Percentiles rank a stretch among this genome's conserved stretches.
Conservation (phyloP, 2,329 filamentous ascomycete genomes). For the Leptographium radiaticola region DNA sequence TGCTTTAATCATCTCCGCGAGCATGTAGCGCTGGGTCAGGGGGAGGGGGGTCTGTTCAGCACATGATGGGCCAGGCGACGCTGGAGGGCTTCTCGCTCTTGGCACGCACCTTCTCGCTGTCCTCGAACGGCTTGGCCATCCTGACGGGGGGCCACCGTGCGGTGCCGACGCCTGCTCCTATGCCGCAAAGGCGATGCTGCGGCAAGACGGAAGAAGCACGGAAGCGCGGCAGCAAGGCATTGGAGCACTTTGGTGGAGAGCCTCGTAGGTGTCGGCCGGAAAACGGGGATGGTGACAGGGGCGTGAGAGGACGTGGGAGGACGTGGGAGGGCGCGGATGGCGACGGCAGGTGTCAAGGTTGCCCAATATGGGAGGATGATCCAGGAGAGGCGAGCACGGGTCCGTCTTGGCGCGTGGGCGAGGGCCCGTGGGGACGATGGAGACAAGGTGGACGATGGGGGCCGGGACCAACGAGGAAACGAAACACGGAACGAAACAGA, state of each 20-base stretch:
- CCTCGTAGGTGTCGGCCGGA: not conserved
- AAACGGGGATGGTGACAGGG: too few relatives aligned
- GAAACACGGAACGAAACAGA: not conserved
- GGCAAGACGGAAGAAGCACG: slow-evolving; percentile 15
- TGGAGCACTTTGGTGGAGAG: slow-evolving; percentile 14
- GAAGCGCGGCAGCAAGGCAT: slow-evolving; percentile 19
- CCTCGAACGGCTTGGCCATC: slow-evolving; percentile 34
- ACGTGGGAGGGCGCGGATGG: not conserved
- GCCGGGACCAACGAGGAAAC: slow-evolving; percentile 1
- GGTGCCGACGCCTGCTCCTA: slow-evolving; percentile 5
- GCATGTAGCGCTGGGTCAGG: slow-evolving; percentile 36
- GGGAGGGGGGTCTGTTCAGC: not conserved
- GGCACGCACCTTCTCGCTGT: slow-evolving; percentile 36
- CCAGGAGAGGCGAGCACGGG: not conserved
- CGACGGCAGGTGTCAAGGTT: not conserved
- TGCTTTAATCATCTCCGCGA: slow-evolving; percentile 45
- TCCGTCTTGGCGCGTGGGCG: not conserved
- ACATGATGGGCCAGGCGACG: not conserved
- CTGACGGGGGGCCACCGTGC: slow-evolving; percentile 7
- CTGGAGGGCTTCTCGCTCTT: too few relatives aligned
- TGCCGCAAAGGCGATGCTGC: slow-evolving; percentile 12
- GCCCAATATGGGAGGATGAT: not conserved
- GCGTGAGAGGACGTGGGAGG: not conserved
- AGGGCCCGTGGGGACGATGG: not conserved
- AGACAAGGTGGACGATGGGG: not conserved